phyloP scores from a whole-genome alignment of 805 yeast genomes.

The Lipomyces chichibuensis region DNA sequence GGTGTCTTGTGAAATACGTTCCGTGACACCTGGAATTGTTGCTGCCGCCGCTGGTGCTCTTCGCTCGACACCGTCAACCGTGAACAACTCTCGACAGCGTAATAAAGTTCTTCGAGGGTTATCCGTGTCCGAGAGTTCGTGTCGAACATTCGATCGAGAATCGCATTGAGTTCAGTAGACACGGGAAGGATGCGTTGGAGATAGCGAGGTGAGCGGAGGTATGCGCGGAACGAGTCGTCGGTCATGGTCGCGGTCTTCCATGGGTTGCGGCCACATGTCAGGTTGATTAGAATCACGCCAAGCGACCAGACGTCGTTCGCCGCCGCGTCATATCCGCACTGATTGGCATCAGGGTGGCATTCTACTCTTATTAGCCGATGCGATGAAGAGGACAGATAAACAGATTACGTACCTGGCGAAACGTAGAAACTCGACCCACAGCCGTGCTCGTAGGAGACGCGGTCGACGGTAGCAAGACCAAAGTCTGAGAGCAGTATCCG shows the following conservation, averaged over 20 bases:
- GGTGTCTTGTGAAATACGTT: slow-evolving; percentile 10
- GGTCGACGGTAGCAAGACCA: slow-evolving; percentile 75
- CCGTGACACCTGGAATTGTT: not conserved
- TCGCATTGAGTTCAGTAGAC: slow-evolving; percentile 59
- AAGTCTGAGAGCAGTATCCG: slow-evolving; percentile 77
- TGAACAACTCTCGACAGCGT: slow-evolving; percentile 26
- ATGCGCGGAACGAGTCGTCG: slow-evolving; percentile 69
- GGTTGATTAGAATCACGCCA: slow-evolving; percentile 76
- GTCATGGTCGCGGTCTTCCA: slow-evolving; percentile 75
- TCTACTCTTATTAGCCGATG: slow-evolving; percentile 8
- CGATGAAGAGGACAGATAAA: not conserved
- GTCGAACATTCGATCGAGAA: slow-evolving; percentile 49
- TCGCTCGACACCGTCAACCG: slow-evolving; percentile 32
- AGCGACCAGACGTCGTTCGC: slow-evolving; percentile 85
- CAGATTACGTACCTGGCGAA: slow-evolving; percentile 69
- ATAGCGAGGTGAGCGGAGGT: slow-evolving; percentile 56
- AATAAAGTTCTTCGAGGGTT: slow-evolving; percentile 35
- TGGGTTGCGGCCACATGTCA: slow-evolving; percentile 83
- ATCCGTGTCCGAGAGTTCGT: slow-evolving; percentile 36
- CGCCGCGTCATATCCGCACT: slow-evolving; percentile 45
- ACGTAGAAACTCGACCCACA: slow-evolving; percentile 88
- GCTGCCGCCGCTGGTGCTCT: slow-evolving; percentile 14
- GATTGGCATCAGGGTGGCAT: slow-evolving; percentile 14
- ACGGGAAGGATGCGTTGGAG: slow-evolving; percentile 73
- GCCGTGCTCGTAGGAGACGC: slow-evolving; percentile 70